These are phyloP conservation scores for Lentinus tigrinus DNA, from an alignment of 768 basidiomycete genomes.

Conservation along the genomic window DNA sequence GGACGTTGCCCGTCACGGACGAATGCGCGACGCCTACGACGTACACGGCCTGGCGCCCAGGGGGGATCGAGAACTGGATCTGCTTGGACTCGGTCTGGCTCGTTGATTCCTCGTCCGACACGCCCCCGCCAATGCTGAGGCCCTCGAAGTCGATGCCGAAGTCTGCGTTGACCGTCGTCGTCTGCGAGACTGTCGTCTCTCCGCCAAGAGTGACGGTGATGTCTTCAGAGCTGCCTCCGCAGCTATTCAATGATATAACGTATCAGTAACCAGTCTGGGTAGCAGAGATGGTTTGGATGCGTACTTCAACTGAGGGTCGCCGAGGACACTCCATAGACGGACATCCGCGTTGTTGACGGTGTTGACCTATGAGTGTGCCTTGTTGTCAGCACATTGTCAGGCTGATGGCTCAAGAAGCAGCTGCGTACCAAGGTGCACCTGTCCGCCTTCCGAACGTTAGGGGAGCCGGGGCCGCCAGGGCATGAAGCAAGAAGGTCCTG, in stretches of 20 bases:
- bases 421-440: conserved; percentile 12
- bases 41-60: conserved; percentile 11
- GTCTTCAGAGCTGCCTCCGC: conserved; percentile 1
- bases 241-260: neutral
- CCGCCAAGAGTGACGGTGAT: conserved; percentile 9
- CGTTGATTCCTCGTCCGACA: neutral
- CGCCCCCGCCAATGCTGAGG: conserved; percentile 4
- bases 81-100: conserved; percentile 2
- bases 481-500: conserved; percentile 12
- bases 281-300: neutral
- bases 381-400: too few species aligned
- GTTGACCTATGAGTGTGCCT: conserved; percentile 12
- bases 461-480: conserved; percentile 14
- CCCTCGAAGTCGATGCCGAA: conserved; percentile 8
- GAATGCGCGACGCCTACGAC: conserved; percentile 5
- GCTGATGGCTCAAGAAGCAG: too few species aligned
- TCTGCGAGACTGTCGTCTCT: conserved; percentile 1
- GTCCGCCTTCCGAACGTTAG: conserved; percentile 4
- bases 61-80: conserved; percentile 1
- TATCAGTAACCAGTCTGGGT: too few species aligned
- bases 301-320: conserved; percentile 14
- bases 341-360: conserved; percentile 7
- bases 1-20: conserved; percentile 12
- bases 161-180: conserved; percentile 1
- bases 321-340: conserved; percentile 7